These are phyloP conservation scores for Moringa oleifera DNA, from an alignment of 345 rosid species.

Conservation along the genomic window DNA sequence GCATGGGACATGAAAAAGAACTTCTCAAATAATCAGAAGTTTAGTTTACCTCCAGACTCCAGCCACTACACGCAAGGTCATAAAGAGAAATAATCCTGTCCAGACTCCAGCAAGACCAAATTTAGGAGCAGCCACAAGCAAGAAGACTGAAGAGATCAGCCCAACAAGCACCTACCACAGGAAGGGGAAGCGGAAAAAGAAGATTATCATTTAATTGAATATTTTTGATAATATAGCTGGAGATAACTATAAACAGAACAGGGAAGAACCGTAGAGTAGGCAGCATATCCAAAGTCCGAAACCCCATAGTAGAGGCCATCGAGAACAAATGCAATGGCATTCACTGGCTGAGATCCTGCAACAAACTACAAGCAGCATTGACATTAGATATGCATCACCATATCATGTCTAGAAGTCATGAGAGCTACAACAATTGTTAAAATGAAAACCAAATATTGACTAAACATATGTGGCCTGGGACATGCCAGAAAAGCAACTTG, in stretches of 20 bases:
- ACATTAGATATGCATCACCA: neutral
- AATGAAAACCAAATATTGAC: neutral
- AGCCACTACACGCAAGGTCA: constrained; percentile 74
- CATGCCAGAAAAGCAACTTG: neutral
- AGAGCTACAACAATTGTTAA: constrained; percentile 1
- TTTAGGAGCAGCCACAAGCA: constrained; percentile 58
- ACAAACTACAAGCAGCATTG: constrained; percentile 56
- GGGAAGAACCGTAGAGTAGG: constrained; percentile 72
- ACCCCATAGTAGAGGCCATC: constrained; percentile 96
- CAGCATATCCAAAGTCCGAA: constrained; percentile 88
- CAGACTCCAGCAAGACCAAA: constrained; percentile 82
- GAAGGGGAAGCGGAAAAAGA: neutral
- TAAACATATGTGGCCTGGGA: too few species aligned
- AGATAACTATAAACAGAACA: constrained; percentile 1
- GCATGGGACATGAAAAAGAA: neutral
- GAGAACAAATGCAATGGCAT: constrained; percentile 81
- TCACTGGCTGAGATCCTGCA: constrained; percentile 90
- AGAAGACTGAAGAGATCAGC: constrained; percentile 53
- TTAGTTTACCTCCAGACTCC: constrained; percentile 83
- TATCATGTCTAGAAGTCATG: too few species aligned
- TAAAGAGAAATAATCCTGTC: constrained; percentile 88
- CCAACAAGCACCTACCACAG: constrained; percentile 52
- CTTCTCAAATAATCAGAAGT: neutral
- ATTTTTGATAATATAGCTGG: too few species aligned
- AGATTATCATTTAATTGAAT: constrained; percentile 2